These are phyloP conservation scores for Parietaria judaica DNA, from an alignment of 306 rosid species.

Conservation along the genomic window DNA sequence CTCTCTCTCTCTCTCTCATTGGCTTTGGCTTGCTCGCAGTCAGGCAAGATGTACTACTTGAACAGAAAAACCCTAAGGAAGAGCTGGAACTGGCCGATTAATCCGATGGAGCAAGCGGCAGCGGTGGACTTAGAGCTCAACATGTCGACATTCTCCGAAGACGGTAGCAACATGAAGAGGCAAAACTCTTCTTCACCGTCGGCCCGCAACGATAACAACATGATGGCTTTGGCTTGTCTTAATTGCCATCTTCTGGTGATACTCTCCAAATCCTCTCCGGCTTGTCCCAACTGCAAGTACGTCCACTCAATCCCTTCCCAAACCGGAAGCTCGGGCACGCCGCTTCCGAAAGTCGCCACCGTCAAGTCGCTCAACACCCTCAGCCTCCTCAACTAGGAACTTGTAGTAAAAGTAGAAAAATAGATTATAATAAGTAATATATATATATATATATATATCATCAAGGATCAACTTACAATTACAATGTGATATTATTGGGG, in stretches of 20 bases:
- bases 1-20: neutral
- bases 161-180: conserved; percentile 1
- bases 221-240: conserved; percentile 43
- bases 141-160: conserved; percentile 22
- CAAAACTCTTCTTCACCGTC: neutral
- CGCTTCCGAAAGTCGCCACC: neutral
- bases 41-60: conserved; percentile 35
- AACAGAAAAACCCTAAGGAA: conserved; percentile 38
- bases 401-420: too few species aligned
- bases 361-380: conserved; percentile 1
- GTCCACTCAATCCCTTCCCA: conserved; percentile 28
- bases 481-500: too few species aligned
- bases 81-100: conserved; percentile 33
- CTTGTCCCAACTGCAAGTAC: conserved; percentile 44
- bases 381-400: conserved; percentile 13
- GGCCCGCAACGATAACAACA: conserved; percentile 3
- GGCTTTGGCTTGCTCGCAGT: conserved; percentile 19
- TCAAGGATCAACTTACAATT: too few species aligned
- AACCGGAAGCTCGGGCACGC: neutral
- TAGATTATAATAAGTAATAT: neutral
- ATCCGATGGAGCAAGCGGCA: conserved; percentile 22
- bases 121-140: conserved; percentile 36
- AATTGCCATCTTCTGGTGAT: conserved; percentile 44
- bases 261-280: conserved; percentile 35
- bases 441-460: too few species aligned